Base-by-base conservation (phyloP, 352 stramenopile species). In the Globisporangium canariense region DNA sequence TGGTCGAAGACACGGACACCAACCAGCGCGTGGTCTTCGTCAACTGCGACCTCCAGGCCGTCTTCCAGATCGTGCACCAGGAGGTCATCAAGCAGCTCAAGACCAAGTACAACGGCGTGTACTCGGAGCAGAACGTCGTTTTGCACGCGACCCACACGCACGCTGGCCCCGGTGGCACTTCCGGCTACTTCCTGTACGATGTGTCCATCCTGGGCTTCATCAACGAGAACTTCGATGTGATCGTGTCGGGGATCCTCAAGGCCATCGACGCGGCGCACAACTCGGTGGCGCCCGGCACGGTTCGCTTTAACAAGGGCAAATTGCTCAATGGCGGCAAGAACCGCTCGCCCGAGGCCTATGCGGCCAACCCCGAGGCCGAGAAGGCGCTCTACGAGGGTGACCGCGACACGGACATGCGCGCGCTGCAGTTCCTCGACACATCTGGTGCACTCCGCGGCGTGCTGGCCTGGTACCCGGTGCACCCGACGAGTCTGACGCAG, bases 91-190 rank as follows among this genome's bases (percentile, higher is more conserved):
- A 5, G 49, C 49, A 13, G 9, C 49, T 54, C 22, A 54, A 54
- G 16, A 2, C 22, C 60, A 75, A 75, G 28, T 82, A 80, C 46
- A 54, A 51, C 38, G 65, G 71, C 6, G 1, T 79, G 9, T 84
- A 84, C 74, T 74, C 70, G 0, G 76, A 74, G 55, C 76, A 90
- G 57, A 94, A 91, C 67, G 67, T 92, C 30, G 68, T 78, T 18
- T 69, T 95, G 0, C 83, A 81, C 52, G 86, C 82, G 18, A 94
- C 82, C 2, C 88, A 96, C 67, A 94, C 87, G 20, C 88, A 96
- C 63, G 81, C 72, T 9, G 82, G 76, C 1, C 84, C 87, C 1
- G 86, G 75, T 43, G 88, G 88, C 6, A 86, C 83, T 11, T 68
- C 88, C 3, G 81, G 88, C 41, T 93, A 96, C 62, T 77, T 85